A percentile compares a stretch with the other conserved stretches of the same genome.
Evolutionary conservation across 75 land plant genomes (phyloP).

Genomic region (Picea glauca): DNA sequence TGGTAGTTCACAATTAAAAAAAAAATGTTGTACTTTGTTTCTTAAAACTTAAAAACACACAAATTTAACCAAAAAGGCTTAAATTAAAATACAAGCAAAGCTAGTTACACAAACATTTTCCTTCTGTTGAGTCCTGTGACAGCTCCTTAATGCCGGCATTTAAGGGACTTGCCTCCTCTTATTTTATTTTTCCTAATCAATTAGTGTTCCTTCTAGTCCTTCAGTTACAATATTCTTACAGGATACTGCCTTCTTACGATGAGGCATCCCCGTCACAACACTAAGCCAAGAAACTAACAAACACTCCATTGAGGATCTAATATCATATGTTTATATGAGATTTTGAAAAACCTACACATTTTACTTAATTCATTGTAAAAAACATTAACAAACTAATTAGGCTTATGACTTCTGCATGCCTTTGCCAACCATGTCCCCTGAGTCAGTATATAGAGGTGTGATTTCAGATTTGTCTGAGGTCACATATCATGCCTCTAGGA

Average conservation of each 20-base stretch:
- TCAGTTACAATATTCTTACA: not conserved
- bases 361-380: not conserved
- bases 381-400: not conserved
- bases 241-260: conserved; percentile 4
- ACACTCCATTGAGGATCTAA: not conserved
- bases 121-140: not conserved
- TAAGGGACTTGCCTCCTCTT: not conserved
- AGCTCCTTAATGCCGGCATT: not conserved
- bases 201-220: not conserved
- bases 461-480: not conserved
- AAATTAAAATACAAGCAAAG: too few species aligned
- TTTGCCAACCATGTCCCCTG: not conserved
- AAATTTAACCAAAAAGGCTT: too few species aligned
- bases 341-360: not conserved
- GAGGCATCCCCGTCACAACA: conserved; percentile 3
- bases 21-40: too few species aligned
- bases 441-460: not conserved
- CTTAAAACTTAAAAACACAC: too few species aligned
- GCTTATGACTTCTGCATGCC: not conserved
- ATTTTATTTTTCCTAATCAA: conserved; percentile 6
- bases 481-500: not conserved
- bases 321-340: not conserved
- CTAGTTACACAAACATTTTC: not conserved
- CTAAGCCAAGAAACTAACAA: not conserved
- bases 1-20: too few species aligned